These are phyloP conservation scores for Colletotrichum chrysophilum DNA, from an alignment of 2,329 filamentous ascomycete genomes.

Conservation along the genomic window DNA sequence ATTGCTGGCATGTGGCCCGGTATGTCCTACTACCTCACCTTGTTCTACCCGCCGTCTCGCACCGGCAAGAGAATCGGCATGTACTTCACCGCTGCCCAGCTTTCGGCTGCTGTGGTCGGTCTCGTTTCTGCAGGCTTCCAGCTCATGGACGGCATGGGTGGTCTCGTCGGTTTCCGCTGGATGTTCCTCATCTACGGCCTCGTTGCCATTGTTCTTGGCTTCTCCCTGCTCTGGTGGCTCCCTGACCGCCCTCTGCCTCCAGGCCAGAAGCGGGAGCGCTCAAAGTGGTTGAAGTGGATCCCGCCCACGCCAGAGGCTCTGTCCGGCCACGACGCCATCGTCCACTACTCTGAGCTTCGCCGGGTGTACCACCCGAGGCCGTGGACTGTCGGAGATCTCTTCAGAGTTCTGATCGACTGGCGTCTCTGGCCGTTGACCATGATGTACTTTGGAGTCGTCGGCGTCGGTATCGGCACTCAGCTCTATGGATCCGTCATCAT, in stretches of 20 bases:
- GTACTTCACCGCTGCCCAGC: conserved; percentile 88
- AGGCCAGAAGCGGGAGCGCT: conserved; percentile 60
- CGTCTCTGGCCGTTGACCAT: conserved; percentile 83
- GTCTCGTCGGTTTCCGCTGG: conserved; percentile 84
- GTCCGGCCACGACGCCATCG: conserved; percentile 74
- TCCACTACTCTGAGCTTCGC: conserved; percentile 84
- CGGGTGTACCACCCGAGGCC: conserved; percentile 78
- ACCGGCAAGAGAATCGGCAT: conserved; percentile 88
- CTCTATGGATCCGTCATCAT: conserved; percentile 90
- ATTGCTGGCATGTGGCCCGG: conserved; percentile 96
- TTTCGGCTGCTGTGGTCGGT: conserved; percentile 88
- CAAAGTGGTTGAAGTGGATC: conserved; percentile 66
- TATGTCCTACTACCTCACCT: conserved; percentile 90
- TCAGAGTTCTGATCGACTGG: conserved; percentile 80
- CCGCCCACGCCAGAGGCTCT: conserved; percentile 75
- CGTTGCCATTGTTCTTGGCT: conserved; percentile 72
- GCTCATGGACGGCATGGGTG: conserved; percentile 80
- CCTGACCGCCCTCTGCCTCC: conserved; percentile 82
- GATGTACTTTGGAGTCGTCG: conserved; percentile 96
- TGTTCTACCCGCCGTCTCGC: conserved; percentile 88
- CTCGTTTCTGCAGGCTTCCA: conserved; percentile 92
- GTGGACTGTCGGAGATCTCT: conserved; percentile 77
- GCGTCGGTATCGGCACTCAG: conserved; percentile 89
- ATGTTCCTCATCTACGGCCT: conserved; percentile 93
- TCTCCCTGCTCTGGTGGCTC: conserved; percentile 85